Base-by-base conservation (phyloP, 345 rosid species). In the Euphorbia peplus region DNA sequence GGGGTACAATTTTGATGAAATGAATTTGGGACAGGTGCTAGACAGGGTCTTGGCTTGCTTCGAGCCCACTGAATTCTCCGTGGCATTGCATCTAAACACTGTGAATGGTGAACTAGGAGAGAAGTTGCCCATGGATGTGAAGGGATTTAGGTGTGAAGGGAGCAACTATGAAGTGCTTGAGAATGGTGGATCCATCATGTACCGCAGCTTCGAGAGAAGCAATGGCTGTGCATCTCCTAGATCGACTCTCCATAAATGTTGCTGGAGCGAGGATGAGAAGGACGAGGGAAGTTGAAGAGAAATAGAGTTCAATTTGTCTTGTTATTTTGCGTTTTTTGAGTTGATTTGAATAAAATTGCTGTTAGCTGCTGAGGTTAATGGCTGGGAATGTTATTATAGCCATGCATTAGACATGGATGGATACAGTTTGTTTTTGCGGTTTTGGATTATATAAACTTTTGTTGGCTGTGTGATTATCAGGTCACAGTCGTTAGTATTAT, bases 41-140 rank as follows among this genome's bases (percentile, higher is more conserved):
- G 75, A 80, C 65, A 84, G 86, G 80, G 90, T 84, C 10, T 68
- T 86, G 69, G 83, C 71, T 28, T 91, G 93, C 74, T 87, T 91
- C 70, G 67, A 60, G 66, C 96, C 97, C 0, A 65, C 70, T 42
- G 84, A 82, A 8, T 84, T 91, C 65, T 89, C 96, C 15, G 57
- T 91, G 10, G 85, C 93, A 2, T 72, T 89, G 66, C 91, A 84
- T n/a, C 76, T 80, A n/a, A 74, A 80, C 51, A 68, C 72, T n/a
- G 53, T 54, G 3, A 68, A 63, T 5, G 73, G 22, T 42, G 68
- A 63, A 2, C 69, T 82, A 8, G 80, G 52, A 24, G 26, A 19
- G 66, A 75, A 66, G 4, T 79, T 73, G 60, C 12, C 70, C 6
- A 70, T 81, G 60, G 78, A 81, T 69, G 72, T 84, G 14, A 83